phyloP scores from a whole-genome alignment of 768 basidiomycete species.

The Royoungia palumana region DNA sequence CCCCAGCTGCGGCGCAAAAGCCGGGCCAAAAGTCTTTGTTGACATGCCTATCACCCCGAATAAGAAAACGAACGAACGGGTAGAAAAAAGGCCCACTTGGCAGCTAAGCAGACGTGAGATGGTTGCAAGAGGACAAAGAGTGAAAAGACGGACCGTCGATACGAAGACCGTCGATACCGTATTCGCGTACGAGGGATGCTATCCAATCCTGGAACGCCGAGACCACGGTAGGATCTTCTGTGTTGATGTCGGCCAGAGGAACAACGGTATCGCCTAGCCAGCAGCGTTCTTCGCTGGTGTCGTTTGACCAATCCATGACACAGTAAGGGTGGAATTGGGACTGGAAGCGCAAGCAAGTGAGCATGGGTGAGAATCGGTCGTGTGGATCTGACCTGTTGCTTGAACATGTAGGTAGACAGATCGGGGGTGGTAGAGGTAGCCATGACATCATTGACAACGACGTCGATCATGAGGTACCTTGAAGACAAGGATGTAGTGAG shows the following conservation, averaged over 20 bases:
- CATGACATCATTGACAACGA: conserved; percentile 87
- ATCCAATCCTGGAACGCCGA: conserved; percentile 61
- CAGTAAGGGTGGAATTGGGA: too few species aligned
- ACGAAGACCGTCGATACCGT: conserved; percentile 72
- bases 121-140: too few species aligned
- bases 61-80: conserved; percentile 14
- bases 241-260: conserved; percentile 77
- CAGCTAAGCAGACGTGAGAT: too few species aligned
- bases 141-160: too few species aligned
- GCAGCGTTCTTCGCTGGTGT: conserved; percentile 68
- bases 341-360: too few species aligned
- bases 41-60: conserved; percentile 50
- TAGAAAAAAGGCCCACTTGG: too few species aligned
- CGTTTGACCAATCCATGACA: conserved; percentile 51
- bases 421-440: conserved; percentile 59
- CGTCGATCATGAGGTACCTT: conserved; percentile 81
- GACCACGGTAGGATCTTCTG: conserved; percentile 60
- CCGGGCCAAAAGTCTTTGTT: conserved; percentile 70
- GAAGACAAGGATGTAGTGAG: not conserved
- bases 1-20: conserved; percentile 66
- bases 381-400: too few species aligned
- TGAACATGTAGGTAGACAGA: conserved; percentile 57
- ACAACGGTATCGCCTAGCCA: conserved; percentile 81
- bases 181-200: conserved; percentile 59
- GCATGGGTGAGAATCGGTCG: too few species aligned